Base-by-base conservation (phyloP, 164 flowering plant genomes). In the Magnolia officinalis region DNA sequence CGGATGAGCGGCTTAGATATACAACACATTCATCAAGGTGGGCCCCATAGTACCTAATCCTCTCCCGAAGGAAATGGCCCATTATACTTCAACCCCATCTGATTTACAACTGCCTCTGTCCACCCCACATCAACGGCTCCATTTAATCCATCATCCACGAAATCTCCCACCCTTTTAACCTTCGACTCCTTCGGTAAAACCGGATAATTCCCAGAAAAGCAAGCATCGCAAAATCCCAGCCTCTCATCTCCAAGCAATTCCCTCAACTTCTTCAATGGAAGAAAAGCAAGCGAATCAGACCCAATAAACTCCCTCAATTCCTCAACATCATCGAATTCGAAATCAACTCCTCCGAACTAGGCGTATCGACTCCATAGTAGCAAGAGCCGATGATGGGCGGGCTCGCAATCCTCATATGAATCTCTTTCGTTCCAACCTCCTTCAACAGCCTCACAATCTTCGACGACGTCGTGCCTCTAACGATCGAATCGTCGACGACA, bases 401-500 rank as follows among this genome's bases (percentile, higher is more conserved):
- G 74, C 96, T 87, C 0, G 98, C 96, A 55, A 95, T 95, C 82
- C 99, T 91, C 98, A 93, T 93, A 72, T 93, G 98, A 61, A 95
- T 96, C 82, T 95, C 98, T 72, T 88, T 92, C 0, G 98, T 97
- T 0, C 99, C 99, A 1, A 96, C 90, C 69, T 93, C 98, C 83
- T 88, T 92, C 4, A 95, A 8, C 81, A 95, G 63, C 87, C 97
- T 83, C 50, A 95, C 98, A 80, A 95, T 95, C 77, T 92, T 93
- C 2, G 96, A 92, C 18, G 92, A 90, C 0, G 98, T 92, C 2
- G 97, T 95, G 21, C 97, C 97, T 72, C 98, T 89, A 29, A 93
- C 98, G 70, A 95, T 95, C 6, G 99, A 95, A 75, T 95, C 98
- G 81, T 95, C 99, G 76, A 95, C 96, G 19, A 95, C 97, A 66